Base-by-base conservation (phyloP, 176 grass and related monocot genomes). In the Avena atlantica region DNA sequence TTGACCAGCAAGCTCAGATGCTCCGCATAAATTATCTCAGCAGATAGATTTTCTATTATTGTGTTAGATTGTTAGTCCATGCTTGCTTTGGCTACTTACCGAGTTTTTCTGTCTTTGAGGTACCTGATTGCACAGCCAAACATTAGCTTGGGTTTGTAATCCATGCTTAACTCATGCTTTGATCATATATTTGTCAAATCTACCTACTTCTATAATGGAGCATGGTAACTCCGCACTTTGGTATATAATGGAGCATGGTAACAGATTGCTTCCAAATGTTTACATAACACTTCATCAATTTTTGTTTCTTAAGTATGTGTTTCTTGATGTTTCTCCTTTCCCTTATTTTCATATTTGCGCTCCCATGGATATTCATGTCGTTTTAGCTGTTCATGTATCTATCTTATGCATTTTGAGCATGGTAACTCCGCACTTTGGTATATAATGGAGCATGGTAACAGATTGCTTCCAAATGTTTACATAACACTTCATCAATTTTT, bases 41-140 rank as follows among this genome's bases (percentile, higher is more conserved):
- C 40, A 74, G 40, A 13, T 2, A 75, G 29, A 65, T 59, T 68
- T 83, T 58, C 29, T 50, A 20, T 42, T 34, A 15, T 49, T 21
- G 29, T 59, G 8, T 67, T 74, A 73, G 14, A 24, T 21, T 49
- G 79, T 69, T 29, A 79, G 34, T 53, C n/a, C 10, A 70, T 79
- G 31, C 71, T 86, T 80, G 21, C 24, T 86, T 34, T 79, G 60
- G 50, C 51, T 49, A 72, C 21, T 69, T 57, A 80, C 44, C 24
- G 24, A 58, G 24, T 45, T 34, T 62, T 86, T 73, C 42, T 49
- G n/a, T 48, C 37, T 84, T 36, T 23, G 12, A 71, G 40, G 12
- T 66, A 85, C 71, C 73, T 85, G n/a, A 45, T 86, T 34, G 70
- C 58, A 66, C 63, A 20, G 3, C 25, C 64, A 81, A 74, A 63